Evolutionary conservation across 352 stramenopile species (phyloP), one percentile per base, ranked within the genome.

Genomic region (Phytophthora citrophthora): DNA sequence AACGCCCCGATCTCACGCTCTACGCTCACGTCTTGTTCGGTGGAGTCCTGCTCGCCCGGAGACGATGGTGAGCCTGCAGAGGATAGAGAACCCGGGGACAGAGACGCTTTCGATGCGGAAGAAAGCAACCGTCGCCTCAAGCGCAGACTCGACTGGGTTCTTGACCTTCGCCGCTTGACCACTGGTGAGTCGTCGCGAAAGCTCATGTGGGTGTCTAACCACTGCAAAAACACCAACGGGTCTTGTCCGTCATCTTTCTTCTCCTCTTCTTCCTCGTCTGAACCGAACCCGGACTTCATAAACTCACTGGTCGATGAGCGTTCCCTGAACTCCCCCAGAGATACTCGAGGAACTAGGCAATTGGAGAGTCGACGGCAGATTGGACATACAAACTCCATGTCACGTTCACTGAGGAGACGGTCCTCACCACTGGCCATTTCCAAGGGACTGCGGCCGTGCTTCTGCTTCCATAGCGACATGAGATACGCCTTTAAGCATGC

Each of bases 341-440:
- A 70, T 13, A 88, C 54, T 15, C 59, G 68, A 1, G 87, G 87
- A 0, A 95, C 63, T 4, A 95, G 54, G 36, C 77, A 91, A 60
- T 93, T 95, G 1, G 83, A 89, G 5, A 95, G 69, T 8, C 87
- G 77, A 12, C 87, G 76, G 43, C 87, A 95, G 13, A 93, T 81
- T 3, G 87, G 87, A 55, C 87, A 95, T 36, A 90, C 61, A 54
- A 93, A 95, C 61, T 95, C 84, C 36, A 78, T 67, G 39, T 92
- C 81, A 2, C 79, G 76, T 53, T 91, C 79, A 60, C 79, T 88
- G 4, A 93, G 57, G 23, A 93, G 57, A 0, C 85, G 79, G 29
- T 91, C 84, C 38, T 93, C 81, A 8, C 72, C 68, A 54, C 72
- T 74, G 12, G 72, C 43, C 16, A 71, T 63, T 15, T 89, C 83